These are phyloP conservation scores for Geotrichum aggregatum DNA, from an alignment of 1,139 yeast species.

Conservation along the genomic window DNA sequence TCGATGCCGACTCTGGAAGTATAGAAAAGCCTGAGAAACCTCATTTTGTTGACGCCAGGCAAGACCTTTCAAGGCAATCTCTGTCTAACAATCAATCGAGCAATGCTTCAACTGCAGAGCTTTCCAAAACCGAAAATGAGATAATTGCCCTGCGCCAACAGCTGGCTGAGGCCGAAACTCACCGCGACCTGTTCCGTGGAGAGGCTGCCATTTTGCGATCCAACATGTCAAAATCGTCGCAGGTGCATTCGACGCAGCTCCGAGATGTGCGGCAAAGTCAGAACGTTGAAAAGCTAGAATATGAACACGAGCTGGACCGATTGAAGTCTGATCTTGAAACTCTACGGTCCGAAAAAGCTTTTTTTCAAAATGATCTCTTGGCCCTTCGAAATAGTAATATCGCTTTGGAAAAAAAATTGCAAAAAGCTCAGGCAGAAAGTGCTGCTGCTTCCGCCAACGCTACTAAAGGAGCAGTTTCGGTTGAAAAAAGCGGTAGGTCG, in stretches of 20 bases:
- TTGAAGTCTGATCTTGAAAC: constrained; percentile 49
- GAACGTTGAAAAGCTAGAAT: constrained; percentile 45
- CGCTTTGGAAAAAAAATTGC: constrained; percentile 22
- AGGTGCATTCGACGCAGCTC: constrained; percentile 34
- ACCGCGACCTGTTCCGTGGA: constrained; percentile 41
- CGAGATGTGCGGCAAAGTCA: constrained; percentile 30
- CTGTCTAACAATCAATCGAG: neutral
- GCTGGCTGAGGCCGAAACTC: constrained; percentile 21
- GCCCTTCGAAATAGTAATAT: constrained; percentile 5
- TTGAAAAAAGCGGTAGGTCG: neutral
- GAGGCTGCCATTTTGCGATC: constrained; percentile 72
- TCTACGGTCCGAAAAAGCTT: constrained; percentile 68
- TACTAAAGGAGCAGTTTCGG: neutral
- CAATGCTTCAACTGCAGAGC: neutral
- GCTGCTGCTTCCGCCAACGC: neutral
- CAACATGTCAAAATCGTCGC: constrained; percentile 51
- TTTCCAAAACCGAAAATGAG: neutral
- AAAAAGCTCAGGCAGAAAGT: constrained; percentile 17
- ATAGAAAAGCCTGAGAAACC: too few relatives aligned
- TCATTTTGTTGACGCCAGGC: neutral
- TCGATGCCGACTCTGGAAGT: too few relatives aligned
- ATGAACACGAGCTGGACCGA: constrained; percentile 44
- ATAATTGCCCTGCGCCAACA: constrained; percentile 18
- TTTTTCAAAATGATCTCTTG: constrained; percentile 44
- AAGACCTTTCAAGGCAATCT: neutral